Evolutionary conservation across 768 basidiomycete genomes (phyloP).

Genomic region (Ephemerocybe angulata): DNA sequence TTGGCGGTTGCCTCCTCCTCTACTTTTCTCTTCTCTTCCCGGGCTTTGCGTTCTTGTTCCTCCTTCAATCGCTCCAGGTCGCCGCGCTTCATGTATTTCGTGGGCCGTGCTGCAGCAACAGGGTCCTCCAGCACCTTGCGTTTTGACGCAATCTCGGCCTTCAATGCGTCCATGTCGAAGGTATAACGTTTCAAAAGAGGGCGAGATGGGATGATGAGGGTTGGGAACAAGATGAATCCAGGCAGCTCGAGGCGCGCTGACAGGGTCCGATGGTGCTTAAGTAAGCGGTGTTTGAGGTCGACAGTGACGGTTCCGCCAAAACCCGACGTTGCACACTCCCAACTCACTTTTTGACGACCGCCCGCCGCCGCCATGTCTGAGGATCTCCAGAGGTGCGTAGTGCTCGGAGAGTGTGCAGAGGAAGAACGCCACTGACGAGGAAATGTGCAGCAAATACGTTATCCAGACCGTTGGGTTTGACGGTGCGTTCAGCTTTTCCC

Average conservation of each 20-base stretch:
- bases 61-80: conserved; percentile 78
- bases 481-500: conserved; percentile 45
- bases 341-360: background rate
- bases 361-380: conserved; percentile 48
- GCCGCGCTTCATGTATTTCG: conserved; percentile 87
- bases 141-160: conserved; percentile 84
- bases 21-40: conserved; percentile 30
- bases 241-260: conserved; percentile 17
- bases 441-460: conserved; percentile 68
- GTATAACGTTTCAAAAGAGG: too few species aligned
- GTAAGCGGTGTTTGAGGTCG: conserved; percentile 25
- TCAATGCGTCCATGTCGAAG: conserved; percentile 78
- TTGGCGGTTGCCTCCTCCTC: conserved; percentile 29
- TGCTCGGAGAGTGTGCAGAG: background rate
- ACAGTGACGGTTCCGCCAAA: conserved; percentile 41
- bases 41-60: conserved; percentile 39
- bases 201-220: conserved; percentile 9
- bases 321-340: conserved; percentile 26
- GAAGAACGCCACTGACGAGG: conserved; percentile 3
- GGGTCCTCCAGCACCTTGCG: conserved; percentile 68
- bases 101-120: conserved; percentile 40
- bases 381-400: conserved; percentile 49
- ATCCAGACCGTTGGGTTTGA: conserved; percentile 97
- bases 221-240: conserved; percentile 1
- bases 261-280: conserved; percentile 26